These are phyloP conservation scores for Claviceps sp. DNA, from an alignment of 2,329 filamentous ascomycete species.

Conservation along the genomic window DNA sequence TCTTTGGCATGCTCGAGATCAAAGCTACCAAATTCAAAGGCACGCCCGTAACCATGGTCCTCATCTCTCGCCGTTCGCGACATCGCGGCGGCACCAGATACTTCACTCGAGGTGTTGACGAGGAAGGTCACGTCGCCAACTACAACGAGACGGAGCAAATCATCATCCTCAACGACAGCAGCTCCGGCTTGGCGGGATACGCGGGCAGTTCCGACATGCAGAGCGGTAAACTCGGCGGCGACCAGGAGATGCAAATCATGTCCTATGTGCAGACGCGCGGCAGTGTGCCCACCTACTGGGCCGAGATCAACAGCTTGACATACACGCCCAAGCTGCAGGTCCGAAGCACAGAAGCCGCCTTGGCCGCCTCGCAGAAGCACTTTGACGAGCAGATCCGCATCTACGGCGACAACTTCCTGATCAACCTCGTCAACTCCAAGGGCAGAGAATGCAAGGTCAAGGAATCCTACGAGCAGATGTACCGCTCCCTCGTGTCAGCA, in stretches of 20 bases:
- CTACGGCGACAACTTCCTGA: constrained; percentile 93
- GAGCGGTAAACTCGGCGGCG: constrained; percentile 51
- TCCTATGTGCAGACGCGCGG: constrained; percentile 95
- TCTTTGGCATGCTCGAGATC: constrained; percentile 93
- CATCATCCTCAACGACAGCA: constrained; percentile 72
- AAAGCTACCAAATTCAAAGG: constrained; percentile 74
- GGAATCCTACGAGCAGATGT: constrained; percentile 84
- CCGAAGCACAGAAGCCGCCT: constrained; percentile 66
- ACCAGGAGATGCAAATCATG: constrained; percentile 73
- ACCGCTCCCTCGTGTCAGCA: constrained; percentile 58
- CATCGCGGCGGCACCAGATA: constrained; percentile 85
- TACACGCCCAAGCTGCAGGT: constrained; percentile 88
- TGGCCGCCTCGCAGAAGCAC: constrained; percentile 68
- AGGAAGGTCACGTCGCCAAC: constrained; percentile 90
- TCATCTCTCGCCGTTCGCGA: constrained; percentile 81
- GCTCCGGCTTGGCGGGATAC: constrained; percentile 64
- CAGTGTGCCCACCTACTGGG: constrained; percentile 92
- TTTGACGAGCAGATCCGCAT: constrained; percentile 87
- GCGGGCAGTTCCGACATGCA: constrained; percentile 63
- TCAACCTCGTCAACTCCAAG: constrained; percentile 94
- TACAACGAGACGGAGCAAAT: constrained; percentile 98
- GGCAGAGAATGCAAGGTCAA: constrained; percentile 84
- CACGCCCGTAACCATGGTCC: constrained; percentile 67
- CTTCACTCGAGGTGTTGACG: constrained; percentile 87
- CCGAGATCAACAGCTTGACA: constrained; percentile 83